Evolutionary conservation across 192 early-diverging fungal species (phyloP).

Genomic region (Backusella circina): DNA sequence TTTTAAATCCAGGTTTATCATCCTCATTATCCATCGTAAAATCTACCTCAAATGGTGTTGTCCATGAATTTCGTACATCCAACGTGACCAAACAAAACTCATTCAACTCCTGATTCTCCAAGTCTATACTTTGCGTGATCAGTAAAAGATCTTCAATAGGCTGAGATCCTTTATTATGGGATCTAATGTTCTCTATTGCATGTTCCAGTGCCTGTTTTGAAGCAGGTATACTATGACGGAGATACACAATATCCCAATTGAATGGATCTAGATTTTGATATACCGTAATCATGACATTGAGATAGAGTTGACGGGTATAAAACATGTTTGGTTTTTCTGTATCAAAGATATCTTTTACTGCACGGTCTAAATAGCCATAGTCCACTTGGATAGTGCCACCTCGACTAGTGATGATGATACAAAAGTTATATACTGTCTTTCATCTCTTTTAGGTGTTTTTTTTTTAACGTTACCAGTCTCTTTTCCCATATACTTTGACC

Average conservation of each 20-base stretch:
- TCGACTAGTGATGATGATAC: conserved; percentile 36
- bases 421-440: no score
- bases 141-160: conserved; percentile 3
- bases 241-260: conserved; percentile 65
- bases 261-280: conserved; percentile 55
- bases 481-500: conserved; percentile 73
- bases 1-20: background rate
- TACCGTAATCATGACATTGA: conserved; percentile 70
- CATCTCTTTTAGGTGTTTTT: no score
- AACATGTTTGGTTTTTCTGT: conserved; percentile 30
- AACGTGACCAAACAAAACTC: conserved; percentile 76
- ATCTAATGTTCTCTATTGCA: background rate
- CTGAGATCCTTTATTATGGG: background rate
- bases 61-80: conserved; percentile 76
- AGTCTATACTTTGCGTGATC: background rate
- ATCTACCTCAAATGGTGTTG: conserved; percentile 64
- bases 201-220: background rate
- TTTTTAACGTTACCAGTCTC: conserved; percentile 48
- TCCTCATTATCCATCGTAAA: conserved; percentile 63
- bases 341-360: background rate
- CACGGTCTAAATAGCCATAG: conserved; percentile 57
- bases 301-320: conserved; percentile 61
- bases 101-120: conserved; percentile 30
- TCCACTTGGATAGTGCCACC: conserved; percentile 69
- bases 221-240: conserved; percentile 21